Base-by-base conservation (phyloP, 192 early-diverging fungal species). In the Oehlia diaphana region DNA sequence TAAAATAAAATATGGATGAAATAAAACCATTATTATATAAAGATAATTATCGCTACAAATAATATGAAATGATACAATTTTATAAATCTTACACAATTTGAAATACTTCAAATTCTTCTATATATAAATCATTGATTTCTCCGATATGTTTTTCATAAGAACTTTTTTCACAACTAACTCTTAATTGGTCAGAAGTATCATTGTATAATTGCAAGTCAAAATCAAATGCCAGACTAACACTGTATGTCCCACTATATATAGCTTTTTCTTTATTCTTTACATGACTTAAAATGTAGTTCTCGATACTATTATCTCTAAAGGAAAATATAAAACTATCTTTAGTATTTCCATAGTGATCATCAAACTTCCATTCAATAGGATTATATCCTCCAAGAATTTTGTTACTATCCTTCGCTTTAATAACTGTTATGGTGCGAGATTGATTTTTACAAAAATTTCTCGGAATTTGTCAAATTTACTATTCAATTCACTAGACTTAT, bases 321-420 rank as follows among this genome's bases (percentile, higher is more conserved):
- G 63, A 28, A 8, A 64, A 64, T 26, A 64, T 28, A 64, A 64
- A 64, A 23, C 23, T 64, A n/a, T 64, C 63, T 1, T 64, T 16
- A 8, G 23, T n/a, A 23, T 3, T 10, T 7, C 9, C 26, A n/a
- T 13, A n/a, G 3, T 1, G 28, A 23, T 12, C 12, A 64, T 12
- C 23, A 12, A 28, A 23, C 9, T 64, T 64, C 72, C 72, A 74
- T 10, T 23, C 49, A 50, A 74, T 61, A 3, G 72, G 72, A 74
- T 61, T 74, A 74, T 62, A 74, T 31, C 72, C 72, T 13, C 72
- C 53, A 35, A 74, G 1, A 58, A 74, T 74, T 58, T 74, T 16
- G 16, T 49, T 28, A 9, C 44, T n/a, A 1, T 61, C 6, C 33
- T 61, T 23, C 2, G 35, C 53, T 58, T 74, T 74, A 16, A 74